Evolutionary conservation across 805 yeast species (phyloP), one percentile per base, ranked within the genome.

Genomic region (Ogataea trehaloabstinens): DNA sequence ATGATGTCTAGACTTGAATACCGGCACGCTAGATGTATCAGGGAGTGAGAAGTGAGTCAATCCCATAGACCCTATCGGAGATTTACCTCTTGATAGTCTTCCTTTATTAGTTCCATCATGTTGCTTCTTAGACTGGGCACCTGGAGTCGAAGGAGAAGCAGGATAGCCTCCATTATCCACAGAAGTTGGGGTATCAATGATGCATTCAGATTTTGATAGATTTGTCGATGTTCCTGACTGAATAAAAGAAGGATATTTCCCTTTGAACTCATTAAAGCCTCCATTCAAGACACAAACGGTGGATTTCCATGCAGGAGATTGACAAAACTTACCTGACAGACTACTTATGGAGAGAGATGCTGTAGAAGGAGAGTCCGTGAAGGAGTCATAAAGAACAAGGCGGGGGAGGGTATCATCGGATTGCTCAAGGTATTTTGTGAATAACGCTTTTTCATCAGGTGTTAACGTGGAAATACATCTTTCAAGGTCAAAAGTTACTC

Each of bases 401-500:
- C 63, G 46, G 6, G 78, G 76, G 16, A 66, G 48, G 11, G 68
- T 66, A 17, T 48, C 38, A 0, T 34, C 19, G 19, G 49, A 53
- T 28, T 55, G 47, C 16, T 49, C 46, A 12, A 73, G 45, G 45
- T 67, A 73, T 19, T 53, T 49, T 17, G 64, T 53, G 36, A 80
- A 63, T 10, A 71, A 51, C 2, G 49, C 37, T 45, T 70, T 73
- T 41, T 82, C 89, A 39, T 65, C 64, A 4, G 61, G 49, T 0
- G 86, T 77, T 35, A 84, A 61, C 21, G 85, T 80, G 35, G 74
- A 76, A 18, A 84, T 63, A 49, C 87, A 79, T 53, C 79, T 71
- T 33, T 64, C 66, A 40, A 90, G 66, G 3, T 80, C 78, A 52
- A 85, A 90, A 37, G 81, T 82, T 22, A 79, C 67, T 47, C 98